Evolutionary conservation across 768 basidiomycete genomes (phyloP).

Genomic region (Mycena rosella): DNA sequence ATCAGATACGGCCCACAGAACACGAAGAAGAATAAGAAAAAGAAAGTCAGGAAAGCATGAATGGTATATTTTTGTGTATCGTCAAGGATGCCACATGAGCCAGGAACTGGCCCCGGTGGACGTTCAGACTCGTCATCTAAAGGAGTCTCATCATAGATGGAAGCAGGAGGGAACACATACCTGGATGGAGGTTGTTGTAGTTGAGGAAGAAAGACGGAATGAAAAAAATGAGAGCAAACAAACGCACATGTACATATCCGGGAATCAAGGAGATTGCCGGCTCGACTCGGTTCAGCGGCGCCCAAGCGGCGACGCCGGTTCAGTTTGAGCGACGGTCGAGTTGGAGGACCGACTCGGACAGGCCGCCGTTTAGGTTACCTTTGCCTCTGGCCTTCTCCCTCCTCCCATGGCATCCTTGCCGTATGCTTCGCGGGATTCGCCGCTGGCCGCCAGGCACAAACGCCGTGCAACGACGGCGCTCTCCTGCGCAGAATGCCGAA

Average conservation of each 20-base stretch:
- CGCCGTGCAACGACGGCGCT: slow-evolving; percentile 44
- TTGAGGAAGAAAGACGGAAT: background rate
- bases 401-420: slow-evolving; percentile 29
- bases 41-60: slow-evolving; percentile 89
- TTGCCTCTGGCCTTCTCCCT: slow-evolving; percentile 33
- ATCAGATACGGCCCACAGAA: slow-evolving; percentile 39
- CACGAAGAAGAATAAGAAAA: slow-evolving; percentile 29
- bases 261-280: too few species aligned
- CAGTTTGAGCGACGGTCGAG: too few species aligned
- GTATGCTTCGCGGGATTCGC: slow-evolving; percentile 2
- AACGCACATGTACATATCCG: too few species aligned
- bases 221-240: background rate
- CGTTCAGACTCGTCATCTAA: slow-evolving; percentile 87
- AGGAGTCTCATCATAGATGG: slow-evolving; percentile 53
- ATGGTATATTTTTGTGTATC: slow-evolving; percentile 64
- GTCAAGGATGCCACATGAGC: slow-evolving; percentile 59
- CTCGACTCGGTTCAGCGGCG: too few species aligned
- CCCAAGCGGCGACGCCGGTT: too few species aligned
- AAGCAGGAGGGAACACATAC: slow-evolving; percentile 38
- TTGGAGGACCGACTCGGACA: too few species aligned
- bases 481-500: slow-evolving; percentile 76
- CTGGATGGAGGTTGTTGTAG: slow-evolving; percentile 37
- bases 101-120: slow-evolving; percentile 63
- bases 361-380: too few species aligned
- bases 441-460: slow-evolving; percentile 37